Evolutionary conservation across 805 yeast genomes (phyloP), one percentile per base, ranked within the genome.

Genomic region (Candida sphagnicola): DNA sequence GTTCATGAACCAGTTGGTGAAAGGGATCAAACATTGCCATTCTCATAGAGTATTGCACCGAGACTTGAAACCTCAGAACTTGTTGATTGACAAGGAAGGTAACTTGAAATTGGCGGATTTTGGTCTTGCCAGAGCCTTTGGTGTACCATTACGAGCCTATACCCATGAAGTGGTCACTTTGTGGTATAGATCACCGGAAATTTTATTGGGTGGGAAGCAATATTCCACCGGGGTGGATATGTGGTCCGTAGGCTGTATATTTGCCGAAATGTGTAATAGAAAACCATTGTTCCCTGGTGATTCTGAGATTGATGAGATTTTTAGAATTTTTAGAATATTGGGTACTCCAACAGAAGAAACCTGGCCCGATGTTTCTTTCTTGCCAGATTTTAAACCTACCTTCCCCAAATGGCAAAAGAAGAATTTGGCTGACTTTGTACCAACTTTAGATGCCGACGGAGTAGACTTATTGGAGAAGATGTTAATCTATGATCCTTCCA

Each of bases 201-300:
- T 93, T 40, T 69, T 93, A 44, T 75, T 93, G 47, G 99, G 99
- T 11, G 96, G 97, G 3, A 86, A 95, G 50, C 97, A 93, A 55
- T 93, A 93, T 62, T 87, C 96, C 25, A 93, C 98, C 0, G 97
- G 98, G 14, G 96, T 93, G 37, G 99, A 93, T 61, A 89, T 93
- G 85, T 93, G 99, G 99, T 87, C 96, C 8, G 85, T 91, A 44
- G 99, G 99, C 12, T 90, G 97, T 58, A 93, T 93, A 34, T 85
- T 93, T 61, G 99, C 97, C 5, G 99, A 93, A 60, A 90, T 93
- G 98, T 88, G 90, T 41, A 87, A 89, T 52, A 80, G 99, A 40
- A 87, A 87, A 59, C 97, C 99, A 6, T 62, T 93, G 38, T 91
- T 93, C 66, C 95, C 98, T 0, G 99, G 99, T 4, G 96, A 93